Base-by-base conservation (phyloP, 2,329 filamentous ascomycete genomes). In the Pseudodiploospora longispora region DNA sequence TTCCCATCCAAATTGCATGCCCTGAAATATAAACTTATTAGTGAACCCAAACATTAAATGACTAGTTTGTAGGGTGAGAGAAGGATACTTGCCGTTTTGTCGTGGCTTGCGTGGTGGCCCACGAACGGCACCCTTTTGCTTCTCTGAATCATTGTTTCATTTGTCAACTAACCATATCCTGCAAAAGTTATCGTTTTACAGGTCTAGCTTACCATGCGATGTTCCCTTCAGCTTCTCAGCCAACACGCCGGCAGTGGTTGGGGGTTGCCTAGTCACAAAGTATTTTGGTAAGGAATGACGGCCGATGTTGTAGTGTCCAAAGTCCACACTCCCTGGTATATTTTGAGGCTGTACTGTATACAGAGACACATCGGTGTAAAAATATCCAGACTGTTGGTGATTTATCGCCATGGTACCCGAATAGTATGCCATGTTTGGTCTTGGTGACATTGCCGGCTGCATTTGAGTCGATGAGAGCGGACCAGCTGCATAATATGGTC, bases 1-100 rank as follows among this genome's bases (percentile, higher is more conserved):
- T 97, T 35, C 93, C 93, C 29, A 97, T 87, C 91, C 93, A 97
- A 19, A 97, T 81, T 1, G 91, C 91, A 60, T 95, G 86, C 1
- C 90, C 91, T 70, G 47, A 38, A 30, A 36, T 6, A 36, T 10
- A 30, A 5, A 32, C 9, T 34, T 29, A 6, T 46, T 44, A 50
- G 44, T 48, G 28, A 38, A 42, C 10, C 19, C 10, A 5, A 30
- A 31, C 5, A 7, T 12, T 38, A 10, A 38, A 27, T 10, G 36
- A 10, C 27, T 27, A 27, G 29, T 27, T 30, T 19, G 32, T 30
- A 3, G n/a, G 19, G 28, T 32, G 27, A 10, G 10, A 12, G n/a
- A 31, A 7, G 28, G 35, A 37, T 4, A 29, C 75, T 64, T 63
- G 82, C 79, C 78, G 57, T 74, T 82, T 59, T 82, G 78, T 47